Conservation (phyloP, 1,284 basidiomycete species). For the Boletus semigastroideus region DNA sequence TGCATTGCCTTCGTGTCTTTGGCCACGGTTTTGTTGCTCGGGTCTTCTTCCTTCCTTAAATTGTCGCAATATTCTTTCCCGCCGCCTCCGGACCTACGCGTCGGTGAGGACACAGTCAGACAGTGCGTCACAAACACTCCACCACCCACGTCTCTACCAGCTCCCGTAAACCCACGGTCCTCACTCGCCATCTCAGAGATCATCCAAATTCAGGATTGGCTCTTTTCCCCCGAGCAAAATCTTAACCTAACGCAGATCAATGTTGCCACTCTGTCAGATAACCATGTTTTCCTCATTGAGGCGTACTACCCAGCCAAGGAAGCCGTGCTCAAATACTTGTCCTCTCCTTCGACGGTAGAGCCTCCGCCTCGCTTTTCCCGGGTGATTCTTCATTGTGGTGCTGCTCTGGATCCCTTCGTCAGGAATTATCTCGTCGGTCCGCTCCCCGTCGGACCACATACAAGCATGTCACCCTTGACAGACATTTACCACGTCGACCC, state of each 20-base stretch:
- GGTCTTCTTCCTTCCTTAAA: not conserved
- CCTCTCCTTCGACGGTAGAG: slow-evolving; percentile 26
- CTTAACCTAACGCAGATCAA: slow-evolving; percentile 49
- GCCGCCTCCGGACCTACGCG: not conserved
- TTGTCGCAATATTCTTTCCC: not conserved
- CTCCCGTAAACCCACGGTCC: slow-evolving; percentile 47
- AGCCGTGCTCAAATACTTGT: slow-evolving; percentile 49
- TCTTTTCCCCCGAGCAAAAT: slow-evolving; percentile 39
- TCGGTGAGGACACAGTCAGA: slow-evolving; percentile 15
- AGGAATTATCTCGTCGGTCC: slow-evolving; percentile 59
- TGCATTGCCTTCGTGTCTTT: slow-evolving; percentile 14
- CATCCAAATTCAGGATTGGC: slow-evolving; percentile 45
- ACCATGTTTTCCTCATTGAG: slow-evolving; percentile 51
- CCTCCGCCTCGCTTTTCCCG: slow-evolving; percentile 40
- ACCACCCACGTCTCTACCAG: slow-evolving; percentile 40
- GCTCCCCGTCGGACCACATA: slow-evolving; percentile 43
- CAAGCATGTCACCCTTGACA: slow-evolving; percentile 40
- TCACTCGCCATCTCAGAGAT: slow-evolving; percentile 47
- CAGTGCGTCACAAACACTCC: slow-evolving; percentile 37
- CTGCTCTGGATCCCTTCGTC: slow-evolving; percentile 40
- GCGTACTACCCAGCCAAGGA: slow-evolving; percentile 48
- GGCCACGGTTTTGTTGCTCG: slow-evolving; percentile 12
- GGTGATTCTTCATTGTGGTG: slow-evolving; percentile 54
- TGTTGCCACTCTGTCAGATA: slow-evolving; percentile 40
- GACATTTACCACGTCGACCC: slow-evolving; percentile 51